Evolutionary conservation across 2,329 filamentous ascomycete genomes (phyloP), one percentile per base, ranked within the genome.

Genomic region (Phaeophleospora eucalypticola): DNA sequence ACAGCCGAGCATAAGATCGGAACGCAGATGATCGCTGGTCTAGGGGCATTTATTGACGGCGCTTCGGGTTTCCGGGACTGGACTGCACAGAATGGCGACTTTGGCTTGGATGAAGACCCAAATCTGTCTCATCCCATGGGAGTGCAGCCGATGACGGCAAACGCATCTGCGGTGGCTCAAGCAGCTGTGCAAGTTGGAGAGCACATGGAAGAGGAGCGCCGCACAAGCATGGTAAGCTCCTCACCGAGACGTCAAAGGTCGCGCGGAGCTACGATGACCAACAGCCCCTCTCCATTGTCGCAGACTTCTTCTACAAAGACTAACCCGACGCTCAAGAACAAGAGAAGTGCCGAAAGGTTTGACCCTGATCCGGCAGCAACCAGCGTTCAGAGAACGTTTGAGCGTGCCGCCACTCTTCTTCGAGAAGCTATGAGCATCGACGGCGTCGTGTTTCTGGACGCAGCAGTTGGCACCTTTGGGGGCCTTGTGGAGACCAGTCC

Each of bases 21-120:
- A 34, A 79, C 73, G 51, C 74, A 71, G 57, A 82, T 76, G 66
- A 75, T 75, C 34, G 71, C 75, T 14, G 77, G 78, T 0, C 64
- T 82, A 9, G 53, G 53, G 12, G 51, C 51, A 16, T 56, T 58
- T 42, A 56, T 56, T 18, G 53, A 58, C 35, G 55, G 51, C 20
- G 53, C 55, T 34, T 54, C 49, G 4, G 52, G 52, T 12, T 52
- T 55, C 19, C 41, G 54, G 4, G 53, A 58, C 29, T 54, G 52
- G 52, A 45, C 52, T 14, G 49, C 45, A 33, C 48, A 51, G 37
- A 52, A 54, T 34, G 46, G 43, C 21, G 46, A 54, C 32, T 53
- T 51, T 48, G 46, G 46, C 17, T 33, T 52, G 24, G 51, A 56
- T 10, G 48, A 52, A 27, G 51, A 52, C 24, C 46, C 53, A 17